These are phyloP conservation scores for Oryza punctata DNA, from an alignment of 176 grass and related monocot species.

Conservation along the genomic window DNA sequence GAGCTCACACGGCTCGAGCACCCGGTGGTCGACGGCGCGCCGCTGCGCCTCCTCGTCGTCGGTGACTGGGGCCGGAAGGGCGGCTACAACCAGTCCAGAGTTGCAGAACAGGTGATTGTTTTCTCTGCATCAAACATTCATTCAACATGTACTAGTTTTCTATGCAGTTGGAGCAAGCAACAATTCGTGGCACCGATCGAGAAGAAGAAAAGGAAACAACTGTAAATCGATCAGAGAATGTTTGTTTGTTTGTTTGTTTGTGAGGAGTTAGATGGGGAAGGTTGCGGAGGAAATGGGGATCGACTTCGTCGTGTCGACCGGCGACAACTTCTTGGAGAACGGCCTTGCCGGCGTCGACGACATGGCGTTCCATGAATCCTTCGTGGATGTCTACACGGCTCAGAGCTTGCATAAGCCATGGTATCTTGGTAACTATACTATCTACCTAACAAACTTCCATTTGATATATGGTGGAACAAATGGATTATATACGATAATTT, in stretches of 20 bases:
- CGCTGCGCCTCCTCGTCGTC: conserved; percentile 50
- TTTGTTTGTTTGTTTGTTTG: background rate
- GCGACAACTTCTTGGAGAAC: conserved; percentile 62
- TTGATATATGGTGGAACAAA: no score
- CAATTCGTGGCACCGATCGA: no score
- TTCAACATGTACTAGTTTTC: background rate
- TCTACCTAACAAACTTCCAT: background rate
- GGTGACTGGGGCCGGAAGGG: conserved; percentile 66
- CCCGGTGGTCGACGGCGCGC: conserved; percentile 24
- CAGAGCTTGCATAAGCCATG: conserved; percentile 54
- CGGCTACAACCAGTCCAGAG: conserved; percentile 45
- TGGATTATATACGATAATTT: no score
- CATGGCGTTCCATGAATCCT: conserved; percentile 46
- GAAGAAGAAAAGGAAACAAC: no score
- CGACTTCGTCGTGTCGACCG: conserved; percentile 59
- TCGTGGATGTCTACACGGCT: conserved; percentile 49
- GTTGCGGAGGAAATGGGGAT: conserved; percentile 44
- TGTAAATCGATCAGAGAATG: background rate
- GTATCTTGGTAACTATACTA: conserved; percentile 37
- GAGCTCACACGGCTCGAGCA: conserved; percentile 35
- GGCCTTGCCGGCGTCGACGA: conserved; percentile 47
- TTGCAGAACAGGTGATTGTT: conserved; percentile 48
- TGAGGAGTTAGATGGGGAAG: conserved; percentile 46
- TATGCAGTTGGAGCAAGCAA: no score
- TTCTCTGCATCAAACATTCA: background rate